These are phyloP conservation scores for Elsinoe perseae DNA, from an alignment of 2,329 filamentous ascomycete species.

Conservation along the genomic window DNA sequence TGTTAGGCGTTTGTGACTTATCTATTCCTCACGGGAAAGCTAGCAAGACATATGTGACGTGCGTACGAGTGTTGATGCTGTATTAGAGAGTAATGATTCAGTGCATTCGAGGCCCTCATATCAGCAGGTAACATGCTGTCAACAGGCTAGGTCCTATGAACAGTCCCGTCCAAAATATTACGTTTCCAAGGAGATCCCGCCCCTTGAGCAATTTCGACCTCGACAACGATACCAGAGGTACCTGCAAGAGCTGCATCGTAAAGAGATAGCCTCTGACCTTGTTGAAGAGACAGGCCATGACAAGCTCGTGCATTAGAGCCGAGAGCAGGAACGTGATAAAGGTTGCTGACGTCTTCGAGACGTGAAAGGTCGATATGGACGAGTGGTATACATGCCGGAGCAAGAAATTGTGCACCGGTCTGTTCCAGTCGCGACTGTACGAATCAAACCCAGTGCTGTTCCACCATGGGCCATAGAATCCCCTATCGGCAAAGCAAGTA, in stretches of 20 bases:
- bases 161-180: conserved; percentile 72
- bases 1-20: too few species aligned
- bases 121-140: conserved; percentile 45
- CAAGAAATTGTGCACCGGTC: conserved; percentile 71
- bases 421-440: conserved; percentile 73
- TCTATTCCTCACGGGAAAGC: too few species aligned
- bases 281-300: conserved; percentile 75
- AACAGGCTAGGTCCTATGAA: conserved; percentile 65
- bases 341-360: conserved; percentile 63
- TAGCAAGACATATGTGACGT: too few species aligned
- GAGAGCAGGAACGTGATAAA: conserved; percentile 68
- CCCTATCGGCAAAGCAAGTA: conserved; percentile 67
- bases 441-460: conserved; percentile 59
- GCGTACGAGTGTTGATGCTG: too few species aligned
- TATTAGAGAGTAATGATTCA: too few species aligned
- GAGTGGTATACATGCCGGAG: conserved; percentile 72
- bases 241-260: conserved; percentile 63
- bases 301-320: conserved; percentile 63
- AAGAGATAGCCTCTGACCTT: conserved; percentile 69
- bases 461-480: conserved; percentile 54
- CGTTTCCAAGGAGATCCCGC: conserved; percentile 58
- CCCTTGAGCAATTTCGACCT: conserved; percentile 59
- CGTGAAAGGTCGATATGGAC: conserved; percentile 63
- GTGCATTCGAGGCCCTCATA: conserved; percentile 24
- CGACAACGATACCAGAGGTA: conserved; percentile 61